These are phyloP conservation scores for Scedosporium minutisporum DNA, from an alignment of 2,329 filamentous ascomycete species.

Conservation along the genomic window DNA sequence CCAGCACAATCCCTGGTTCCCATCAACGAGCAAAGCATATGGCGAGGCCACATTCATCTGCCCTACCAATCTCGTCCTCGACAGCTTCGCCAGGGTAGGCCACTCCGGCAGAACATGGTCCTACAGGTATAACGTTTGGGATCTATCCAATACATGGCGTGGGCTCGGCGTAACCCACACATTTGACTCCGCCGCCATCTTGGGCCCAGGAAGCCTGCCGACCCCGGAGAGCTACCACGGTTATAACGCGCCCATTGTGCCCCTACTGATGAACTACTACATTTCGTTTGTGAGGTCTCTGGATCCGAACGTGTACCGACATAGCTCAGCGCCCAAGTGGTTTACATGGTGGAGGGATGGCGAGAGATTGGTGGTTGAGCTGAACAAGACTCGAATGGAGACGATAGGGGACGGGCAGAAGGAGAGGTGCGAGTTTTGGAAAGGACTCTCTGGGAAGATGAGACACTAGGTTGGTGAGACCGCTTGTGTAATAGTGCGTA, in stretches of 20 bases:
- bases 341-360: conserved; percentile 26
- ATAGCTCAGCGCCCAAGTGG: conserved; percentile 29
- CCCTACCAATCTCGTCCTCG: conserved; percentile 28
- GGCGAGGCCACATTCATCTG: conserved; percentile 37
- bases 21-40: conserved; percentile 29
- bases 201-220: conserved; percentile 27
- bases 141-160: conserved; percentile 20
- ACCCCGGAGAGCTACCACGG: conserved; percentile 28
- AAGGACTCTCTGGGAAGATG: conserved; percentile 19
- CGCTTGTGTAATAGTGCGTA: no score
- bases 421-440: conserved; percentile 30
- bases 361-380: conserved; percentile 27
- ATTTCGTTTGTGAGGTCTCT: conserved; percentile 36
- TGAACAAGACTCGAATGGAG: conserved; percentile 28
- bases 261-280: conserved; percentile 39
- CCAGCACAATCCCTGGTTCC: conserved; percentile 32
- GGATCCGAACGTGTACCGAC: conserved; percentile 31
- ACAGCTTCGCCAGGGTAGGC: conserved; percentile 17
- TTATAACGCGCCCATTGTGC: conserved; percentile 34
- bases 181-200: conserved; percentile 37
- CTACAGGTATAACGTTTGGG: conserved; percentile 41
- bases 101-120: conserved; percentile 25
- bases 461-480: conserved; percentile 5
- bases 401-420: conserved; percentile 13
- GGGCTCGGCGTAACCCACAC: conserved; percentile 40